A percentile compares a stretch with the other conserved stretches of the same genome.
phyloP scores from a whole-genome alignment of 352 stramenopile species.

The Hyaloperonospora brassicae region DNA sequence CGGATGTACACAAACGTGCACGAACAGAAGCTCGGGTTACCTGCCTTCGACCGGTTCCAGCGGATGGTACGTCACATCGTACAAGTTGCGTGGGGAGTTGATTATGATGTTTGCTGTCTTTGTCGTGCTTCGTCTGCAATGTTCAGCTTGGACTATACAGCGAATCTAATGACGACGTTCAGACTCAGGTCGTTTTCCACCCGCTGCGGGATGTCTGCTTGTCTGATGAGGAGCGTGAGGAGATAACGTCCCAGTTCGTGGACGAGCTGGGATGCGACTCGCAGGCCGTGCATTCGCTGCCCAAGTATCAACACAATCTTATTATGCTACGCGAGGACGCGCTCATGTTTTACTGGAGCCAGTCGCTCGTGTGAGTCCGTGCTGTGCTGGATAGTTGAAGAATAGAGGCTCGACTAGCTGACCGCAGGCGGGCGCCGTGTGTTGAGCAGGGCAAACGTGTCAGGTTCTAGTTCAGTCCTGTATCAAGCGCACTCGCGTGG shows the following conservation, averaged over 20 bases:
- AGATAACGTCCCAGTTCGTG: slow-evolving; percentile 59
- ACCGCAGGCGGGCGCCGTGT: too few species aligned
- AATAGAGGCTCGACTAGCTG: too few species aligned
- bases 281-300: slow-evolving; percentile 65
- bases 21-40: slow-evolving; percentile 62
- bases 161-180: slow-evolving; percentile 57
- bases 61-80: slow-evolving; percentile 52
- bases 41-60: slow-evolving; percentile 79
- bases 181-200: slow-evolving; percentile 74
- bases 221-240: slow-evolving; percentile 48
- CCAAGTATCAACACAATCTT: slow-evolving; percentile 81
- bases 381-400: too few species aligned
- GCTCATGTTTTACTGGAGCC: slow-evolving; percentile 84
- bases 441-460: too few species aligned
- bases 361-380: slow-evolving; percentile 45
- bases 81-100: background rate
- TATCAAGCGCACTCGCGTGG: too few species aligned
- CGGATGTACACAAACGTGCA: slow-evolving; percentile 66
- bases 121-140: slow-evolving; percentile 1
- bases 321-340: slow-evolving; percentile 77
- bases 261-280: slow-evolving; percentile 51
- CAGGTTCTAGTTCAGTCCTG: too few species aligned
- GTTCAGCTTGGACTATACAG: slow-evolving; percentile 72
- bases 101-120: slow-evolving; percentile 9
- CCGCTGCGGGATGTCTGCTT: slow-evolving; percentile 51